A percentile compares a stretch with the other conserved stretches of the same genome.
Conservation (phyloP, 2,329 filamentous ascomycete species). For the Fusarium stilboides region DNA sequence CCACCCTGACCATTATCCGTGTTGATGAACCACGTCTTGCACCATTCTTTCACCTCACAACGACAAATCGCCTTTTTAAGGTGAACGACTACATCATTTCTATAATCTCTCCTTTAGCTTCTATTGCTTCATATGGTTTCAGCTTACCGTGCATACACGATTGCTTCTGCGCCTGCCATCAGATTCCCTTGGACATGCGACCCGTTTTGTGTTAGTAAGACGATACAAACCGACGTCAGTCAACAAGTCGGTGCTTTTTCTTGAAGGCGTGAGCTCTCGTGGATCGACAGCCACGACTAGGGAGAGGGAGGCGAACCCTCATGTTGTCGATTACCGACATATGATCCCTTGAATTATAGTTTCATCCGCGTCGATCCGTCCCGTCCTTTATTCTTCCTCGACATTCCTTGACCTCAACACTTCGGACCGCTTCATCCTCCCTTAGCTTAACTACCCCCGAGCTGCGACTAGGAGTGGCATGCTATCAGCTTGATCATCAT, state of each 20-base stretch:
- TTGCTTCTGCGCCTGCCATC: constrained; percentile 9
- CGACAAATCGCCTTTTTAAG: constrained; percentile 10
- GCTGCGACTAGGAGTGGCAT: constrained; percentile 46
- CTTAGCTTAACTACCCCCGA: constrained; percentile 22
- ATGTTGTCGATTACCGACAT: constrained; percentile 23
- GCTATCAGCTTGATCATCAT: constrained; percentile 53
- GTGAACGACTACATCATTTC: constrained; percentile 1
- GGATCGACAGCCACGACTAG: constrained; percentile 29
- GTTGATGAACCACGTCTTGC: constrained; percentile 37
- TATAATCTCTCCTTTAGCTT: constrained; percentile 4
- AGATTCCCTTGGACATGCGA: constrained; percentile 40
- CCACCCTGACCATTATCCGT: constrained; percentile 46
- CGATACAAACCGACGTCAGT: constrained; percentile 44
- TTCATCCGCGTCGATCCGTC: constrained; percentile 15
- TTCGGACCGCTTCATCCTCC: constrained; percentile 25
- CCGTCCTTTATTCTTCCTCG: constrained; percentile 13
- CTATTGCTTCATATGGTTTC: background rate
- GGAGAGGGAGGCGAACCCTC: constrained; percentile 9
- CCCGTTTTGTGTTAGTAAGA: constrained; percentile 44
- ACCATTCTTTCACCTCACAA: constrained; percentile 19
- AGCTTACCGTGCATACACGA: constrained; percentile 2
- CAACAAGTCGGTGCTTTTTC: constrained; percentile 38
- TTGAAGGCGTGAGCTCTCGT: constrained; percentile 27
- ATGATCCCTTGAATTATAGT: constrained; percentile 7
- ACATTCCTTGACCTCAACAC: constrained; percentile 17